Conservation (phyloP, 2,329 filamentous ascomycete genomes). For the Aspergillus viridinutans region DNA sequence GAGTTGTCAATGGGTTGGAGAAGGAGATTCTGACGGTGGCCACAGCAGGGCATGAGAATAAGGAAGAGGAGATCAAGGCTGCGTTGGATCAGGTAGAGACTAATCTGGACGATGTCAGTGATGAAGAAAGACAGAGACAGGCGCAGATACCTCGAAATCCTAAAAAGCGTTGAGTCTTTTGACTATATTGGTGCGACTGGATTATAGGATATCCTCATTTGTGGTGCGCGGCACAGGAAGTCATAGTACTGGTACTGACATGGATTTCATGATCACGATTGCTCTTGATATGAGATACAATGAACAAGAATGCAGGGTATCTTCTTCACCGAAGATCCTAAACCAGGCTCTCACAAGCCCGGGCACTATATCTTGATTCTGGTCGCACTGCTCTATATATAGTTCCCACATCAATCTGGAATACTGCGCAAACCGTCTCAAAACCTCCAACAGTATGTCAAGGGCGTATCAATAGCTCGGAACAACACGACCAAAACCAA, state of each 20-base stretch:
- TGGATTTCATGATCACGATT: neutral
- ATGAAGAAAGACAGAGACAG: conserved; percentile 36
- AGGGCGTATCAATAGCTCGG: neutral
- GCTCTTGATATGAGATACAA: neutral
- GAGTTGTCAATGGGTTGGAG: conserved; percentile 71
- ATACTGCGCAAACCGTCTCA: neutral
- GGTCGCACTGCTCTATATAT: neutral
- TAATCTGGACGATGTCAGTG: conserved; percentile 36
- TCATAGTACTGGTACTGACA: no score
- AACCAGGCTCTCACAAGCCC: neutral
- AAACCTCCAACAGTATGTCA: neutral
- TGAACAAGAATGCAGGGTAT: neutral
- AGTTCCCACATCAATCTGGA: neutral
- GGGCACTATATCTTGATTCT: neutral
- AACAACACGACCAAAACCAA: neutral
- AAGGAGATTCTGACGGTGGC: conserved; percentile 76
- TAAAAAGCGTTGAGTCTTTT: conserved; percentile 30
- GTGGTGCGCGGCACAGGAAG: no score
- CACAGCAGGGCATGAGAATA: conserved; percentile 68
- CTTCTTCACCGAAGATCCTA: neutral
- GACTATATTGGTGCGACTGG: neutral
- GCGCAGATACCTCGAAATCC: conserved; percentile 39
- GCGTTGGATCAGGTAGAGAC: conserved; percentile 27
- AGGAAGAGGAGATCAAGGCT: conserved; percentile 25
- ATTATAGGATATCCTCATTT: no score